These are phyloP conservation scores for Sporobolus alterniflorus DNA, from an alignment of 202 grass and related monocot genomes.

Conservation along the genomic window DNA sequence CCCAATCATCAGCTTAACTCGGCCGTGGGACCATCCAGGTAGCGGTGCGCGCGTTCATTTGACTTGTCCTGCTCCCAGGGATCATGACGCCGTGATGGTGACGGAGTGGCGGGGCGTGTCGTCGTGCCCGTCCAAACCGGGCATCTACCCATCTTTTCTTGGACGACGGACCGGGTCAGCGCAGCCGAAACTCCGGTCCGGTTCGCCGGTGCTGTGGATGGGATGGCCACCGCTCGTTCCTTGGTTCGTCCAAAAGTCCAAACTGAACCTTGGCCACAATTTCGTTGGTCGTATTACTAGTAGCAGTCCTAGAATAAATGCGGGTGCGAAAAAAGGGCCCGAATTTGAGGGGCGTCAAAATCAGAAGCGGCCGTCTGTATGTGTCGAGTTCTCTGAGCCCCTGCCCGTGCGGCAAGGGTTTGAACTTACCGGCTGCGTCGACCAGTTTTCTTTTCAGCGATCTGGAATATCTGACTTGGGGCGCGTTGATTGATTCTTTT, in stretches of 20 bases:
- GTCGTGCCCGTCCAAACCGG: neutral
- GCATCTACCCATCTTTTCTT: neutral
- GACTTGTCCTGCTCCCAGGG: conserved; percentile 21
- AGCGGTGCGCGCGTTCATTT: neutral
- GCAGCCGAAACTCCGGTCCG: neutral
- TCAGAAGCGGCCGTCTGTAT: neutral
- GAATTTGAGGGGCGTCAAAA: neutral
- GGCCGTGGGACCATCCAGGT: neutral
- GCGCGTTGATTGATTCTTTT: too few relatives aligned
- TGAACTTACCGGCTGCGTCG: too few relatives aligned
- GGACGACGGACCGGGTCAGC: neutral
- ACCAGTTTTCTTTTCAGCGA: too few relatives aligned
- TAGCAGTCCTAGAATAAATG: neutral
- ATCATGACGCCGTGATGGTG: neutral
- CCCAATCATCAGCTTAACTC: conserved; percentile 20
- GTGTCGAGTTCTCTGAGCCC: neutral
- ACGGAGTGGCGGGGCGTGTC: neutral
- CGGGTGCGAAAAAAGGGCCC: neutral
- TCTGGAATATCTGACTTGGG: too few relatives aligned
- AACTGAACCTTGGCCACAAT: neutral
- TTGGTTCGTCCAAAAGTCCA: neutral
- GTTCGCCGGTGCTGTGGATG: neutral
- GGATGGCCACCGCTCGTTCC: neutral
- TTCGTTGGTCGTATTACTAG: neutral
- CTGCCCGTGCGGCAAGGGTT: too few relatives aligned